These are phyloP conservation scores for Camelina neglecta DNA, from an alignment of 345 rosid species.

Conservation along the genomic window DNA sequence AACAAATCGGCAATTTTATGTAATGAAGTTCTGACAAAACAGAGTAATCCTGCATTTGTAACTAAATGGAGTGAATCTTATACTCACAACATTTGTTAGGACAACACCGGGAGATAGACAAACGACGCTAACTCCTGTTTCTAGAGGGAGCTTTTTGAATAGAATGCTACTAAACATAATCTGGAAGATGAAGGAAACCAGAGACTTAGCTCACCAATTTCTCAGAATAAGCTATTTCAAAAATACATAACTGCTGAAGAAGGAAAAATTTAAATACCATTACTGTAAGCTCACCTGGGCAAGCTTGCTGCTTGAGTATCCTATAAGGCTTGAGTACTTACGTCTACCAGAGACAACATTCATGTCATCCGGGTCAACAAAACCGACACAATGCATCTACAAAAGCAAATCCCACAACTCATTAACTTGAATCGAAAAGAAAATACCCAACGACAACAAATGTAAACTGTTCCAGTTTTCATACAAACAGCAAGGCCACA, in stretches of 20 bases:
- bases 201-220: constrained; percentile 24
- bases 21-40: constrained; percentile 26
- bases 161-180: constrained; percentile 93
- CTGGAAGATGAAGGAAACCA: constrained; percentile 55
- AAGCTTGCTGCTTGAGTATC: constrained; percentile 90
- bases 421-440: constrained; percentile 19
- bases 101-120: constrained; percentile 94
- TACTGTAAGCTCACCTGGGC: constrained; percentile 73
- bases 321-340: constrained; percentile 80
- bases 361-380: constrained; percentile 95
- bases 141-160: constrained; percentile 82
- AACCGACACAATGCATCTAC: constrained; percentile 95
- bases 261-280: background rate
- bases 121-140: constrained; percentile 82
- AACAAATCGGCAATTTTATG: background rate
- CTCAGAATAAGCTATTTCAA: background rate
- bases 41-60: constrained; percentile 11
- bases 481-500: constrained; percentile 9
- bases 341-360: constrained; percentile 79
- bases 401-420: constrained; percentile 30
- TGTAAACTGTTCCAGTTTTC: constrained; percentile 20
- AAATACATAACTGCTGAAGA: background rate
- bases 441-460: background rate
- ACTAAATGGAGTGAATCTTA: constrained; percentile 20
- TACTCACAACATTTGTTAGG: constrained; percentile 92